These are phyloP conservation scores for Stachybotrys chartarum DNA, from an alignment of 2,329 filamentous ascomycete species.

Conservation along the genomic window DNA sequence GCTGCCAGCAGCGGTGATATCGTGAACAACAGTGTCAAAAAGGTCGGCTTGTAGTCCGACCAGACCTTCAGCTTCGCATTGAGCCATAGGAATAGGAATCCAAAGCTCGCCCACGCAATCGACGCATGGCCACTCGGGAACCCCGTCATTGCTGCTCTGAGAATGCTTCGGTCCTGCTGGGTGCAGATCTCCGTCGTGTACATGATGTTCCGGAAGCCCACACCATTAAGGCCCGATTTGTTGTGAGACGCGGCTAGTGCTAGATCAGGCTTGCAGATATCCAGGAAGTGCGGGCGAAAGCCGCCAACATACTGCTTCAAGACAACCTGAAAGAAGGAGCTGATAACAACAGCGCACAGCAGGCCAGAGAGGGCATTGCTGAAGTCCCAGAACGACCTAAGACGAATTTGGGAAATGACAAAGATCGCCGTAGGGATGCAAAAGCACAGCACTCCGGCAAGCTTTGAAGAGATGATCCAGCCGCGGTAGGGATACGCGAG, in stretches of 20 bases:
- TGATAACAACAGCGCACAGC: conserved; percentile 50
- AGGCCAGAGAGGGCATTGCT: conserved; percentile 58
- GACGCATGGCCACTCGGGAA: conserved; percentile 65
- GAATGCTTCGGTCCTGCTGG: conserved; percentile 38
- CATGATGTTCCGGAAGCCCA: conserved; percentile 54
- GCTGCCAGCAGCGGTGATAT: conserved; percentile 55
- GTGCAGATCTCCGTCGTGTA: conserved; percentile 58
- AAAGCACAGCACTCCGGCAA: conserved; percentile 48
- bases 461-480: conserved; percentile 54
- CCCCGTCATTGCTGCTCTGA: conserved; percentile 55
- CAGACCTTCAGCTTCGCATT: conserved; percentile 68
- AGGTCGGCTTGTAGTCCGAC: conserved; percentile 55
- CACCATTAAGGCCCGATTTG: conserved; percentile 29
- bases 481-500: conserved; percentile 58
- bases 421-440: conserved; percentile 52
- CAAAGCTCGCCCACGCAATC: conserved; percentile 55
- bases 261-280: conserved; percentile 54
- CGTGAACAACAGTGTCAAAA: conserved; percentile 58
- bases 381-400: conserved; percentile 50
- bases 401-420: conserved; percentile 48
- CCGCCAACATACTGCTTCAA: conserved; percentile 61
- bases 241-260: conserved; percentile 32
- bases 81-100: conserved; percentile 60
- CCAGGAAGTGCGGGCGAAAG: conserved; percentile 56
- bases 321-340: conserved; percentile 58